Base-by-base conservation (phyloP, 139 green algal genomes). In the Auxenochlorella pyrenoidosa region DNA sequence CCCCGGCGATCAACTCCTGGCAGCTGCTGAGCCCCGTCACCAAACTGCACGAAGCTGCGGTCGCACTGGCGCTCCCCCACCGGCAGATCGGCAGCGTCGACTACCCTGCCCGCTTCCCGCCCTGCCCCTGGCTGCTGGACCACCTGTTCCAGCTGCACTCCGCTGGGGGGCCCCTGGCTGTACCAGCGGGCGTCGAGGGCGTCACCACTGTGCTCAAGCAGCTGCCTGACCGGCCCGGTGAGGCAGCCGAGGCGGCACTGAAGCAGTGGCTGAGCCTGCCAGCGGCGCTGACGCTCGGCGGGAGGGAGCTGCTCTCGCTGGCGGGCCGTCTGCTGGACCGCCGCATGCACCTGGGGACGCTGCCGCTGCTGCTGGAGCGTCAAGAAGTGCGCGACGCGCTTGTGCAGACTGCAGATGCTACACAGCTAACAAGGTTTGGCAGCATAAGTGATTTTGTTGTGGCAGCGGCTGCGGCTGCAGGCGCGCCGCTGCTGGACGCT, bases 101-200 rank as follows among this genome's bases (percentile, higher is more conserved):
- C 8, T 54, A 54, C 10, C 47, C 47, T 54, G 47, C 47, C 32
- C 66, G 32, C 28, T 44, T 18, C 38, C 72, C 72, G 72, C 72
- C 72, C 36, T 78, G 72, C 38, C 22, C 40, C 72, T 78, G 72
- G 72, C 40, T 78, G 72, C 72, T 78, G 72, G 34, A 54, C 19
- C 72, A 54, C 18, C 72, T 78, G 21, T 19, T 34, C 12, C 36
- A 78, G 38, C 40, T 51, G 72, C 72, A 78, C 72, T 51, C 19
- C 38, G 28, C 19, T 18, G 72, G 72, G 1, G 30, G 66, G 32
- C 66, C 66, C 28, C 30, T 73, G 66, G 66, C 66, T 19, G 36
- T 32, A 19, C 72, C 28, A 15, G 70, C n/a, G 32, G 21, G 36
- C 71, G 2, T 1, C 6, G 2, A 51, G 36, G 71, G 19, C 19